Evolutionary conservation across 306 rosid species (phyloP), one percentile per base, ranked within the genome.

Genomic region (Elaeagnus macrophylla): DNA sequence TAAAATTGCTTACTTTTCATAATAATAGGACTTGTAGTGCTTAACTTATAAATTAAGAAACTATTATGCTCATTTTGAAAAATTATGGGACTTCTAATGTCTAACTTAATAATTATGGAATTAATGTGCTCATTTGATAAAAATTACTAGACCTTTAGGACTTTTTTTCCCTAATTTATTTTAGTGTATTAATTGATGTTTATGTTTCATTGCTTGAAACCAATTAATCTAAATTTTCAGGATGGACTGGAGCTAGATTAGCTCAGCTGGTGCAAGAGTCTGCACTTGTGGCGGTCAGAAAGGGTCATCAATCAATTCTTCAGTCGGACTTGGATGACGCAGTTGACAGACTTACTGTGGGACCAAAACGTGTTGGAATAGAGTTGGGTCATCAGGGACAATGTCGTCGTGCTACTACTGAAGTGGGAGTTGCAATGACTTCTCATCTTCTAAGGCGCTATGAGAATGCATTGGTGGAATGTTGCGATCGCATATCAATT

Each of bases 181-280:
- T 40, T 74, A 56, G 36, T 51, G 41, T 19, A 64, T 54, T 37
- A 15, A 54, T 40, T 60, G 37, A 44, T 41, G 45, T 60, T 66
- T 8, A 55, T 49, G 40, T 25, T 64, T 68, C 50, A 53, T 56
- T 72, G 49, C 48, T 64, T 72, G 54, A 78, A 68, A 16, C 48
- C 39, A 50, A 56, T 13, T 43, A 6, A 51, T 63, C 11, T 38
- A 39, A 54, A 57, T 70, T 68, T 59, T 56, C 67, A 91, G 99
- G 99, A 69, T 91, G 99, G 99, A 69, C 77, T 60, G 99, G 96
- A 69, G 99, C 96, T 62, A 87, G 64, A 69, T 72, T 91, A 77
- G 95, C 99, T 58, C 99, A 91, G 73, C 69, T 91, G 67, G 81
- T 91, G 66, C 99, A 87, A 74, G 96, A 84, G 83, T 96, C 99